Percentiles rank a stretch among this genome's conserved stretches.
Evolutionary conservation across 805 yeast genomes (phyloP).

Genomic region (Nakazawaea siamensis): DNA sequence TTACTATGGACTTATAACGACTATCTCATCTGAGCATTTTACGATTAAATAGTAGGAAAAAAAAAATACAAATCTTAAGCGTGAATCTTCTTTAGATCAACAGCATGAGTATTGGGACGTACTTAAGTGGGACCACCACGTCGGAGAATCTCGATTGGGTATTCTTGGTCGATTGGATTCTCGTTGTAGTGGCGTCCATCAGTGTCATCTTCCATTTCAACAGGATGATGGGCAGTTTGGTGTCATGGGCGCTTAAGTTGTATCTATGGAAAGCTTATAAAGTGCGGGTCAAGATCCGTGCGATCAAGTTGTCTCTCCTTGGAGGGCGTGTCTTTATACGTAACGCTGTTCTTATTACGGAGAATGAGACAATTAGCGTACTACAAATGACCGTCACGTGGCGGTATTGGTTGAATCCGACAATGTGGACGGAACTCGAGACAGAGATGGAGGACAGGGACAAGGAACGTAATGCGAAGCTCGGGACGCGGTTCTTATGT

Average conservation of each 20-base stretch:
- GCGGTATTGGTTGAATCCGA: slow-evolving; percentile 68
- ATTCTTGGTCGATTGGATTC: slow-evolving; percentile 76
- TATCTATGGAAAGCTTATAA: slow-evolving; percentile 58
- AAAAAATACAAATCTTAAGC: too few relatives aligned
- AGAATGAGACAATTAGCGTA: slow-evolving; percentile 62
- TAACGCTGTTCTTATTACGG: slow-evolving; percentile 65
- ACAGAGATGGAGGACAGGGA: slow-evolving; percentile 13
- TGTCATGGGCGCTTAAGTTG: slow-evolving; percentile 40
- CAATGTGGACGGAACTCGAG: slow-evolving; percentile 14
- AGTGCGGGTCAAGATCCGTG: slow-evolving; percentile 57
- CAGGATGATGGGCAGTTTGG: slow-evolving; percentile 53
- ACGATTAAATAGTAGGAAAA: too few relatives aligned
- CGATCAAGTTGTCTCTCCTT: slow-evolving; percentile 67
- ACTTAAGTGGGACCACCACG: not conserved
- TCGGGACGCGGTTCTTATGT: slow-evolving; percentile 50
- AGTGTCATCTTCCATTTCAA: slow-evolving; percentile 71
- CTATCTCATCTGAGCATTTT: too few relatives aligned
- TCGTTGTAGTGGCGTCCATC: slow-evolving; percentile 53
- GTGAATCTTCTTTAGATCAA: too few relatives aligned
- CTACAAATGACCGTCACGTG: slow-evolving; percentile 75
- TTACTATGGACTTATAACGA: too few relatives aligned
- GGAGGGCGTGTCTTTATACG: slow-evolving; percentile 80
- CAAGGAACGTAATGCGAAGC: slow-evolving; percentile 30
- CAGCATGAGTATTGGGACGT: not conserved
- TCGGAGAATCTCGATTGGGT: slow-evolving; percentile 40